phyloP scores from a whole-genome alignment of 2,329 filamentous ascomycete genomes.

The Gnomoniopsis sp. region DNA sequence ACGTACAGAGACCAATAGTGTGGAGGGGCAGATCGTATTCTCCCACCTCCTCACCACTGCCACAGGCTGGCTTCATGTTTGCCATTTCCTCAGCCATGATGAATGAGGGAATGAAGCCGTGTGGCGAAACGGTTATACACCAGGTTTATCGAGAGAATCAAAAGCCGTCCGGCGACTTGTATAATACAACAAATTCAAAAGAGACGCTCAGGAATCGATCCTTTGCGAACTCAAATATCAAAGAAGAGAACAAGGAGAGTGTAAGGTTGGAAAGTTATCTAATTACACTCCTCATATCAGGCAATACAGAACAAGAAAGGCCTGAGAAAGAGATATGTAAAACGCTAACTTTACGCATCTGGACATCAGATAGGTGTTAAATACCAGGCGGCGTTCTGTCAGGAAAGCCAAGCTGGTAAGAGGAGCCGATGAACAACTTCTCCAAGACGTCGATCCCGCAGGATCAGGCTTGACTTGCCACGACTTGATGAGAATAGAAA shows the following conservation, averaged over 20 bases:
- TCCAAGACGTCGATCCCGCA: slow-evolving; percentile 11
- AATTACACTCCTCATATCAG: not conserved
- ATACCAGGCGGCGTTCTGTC: not conserved
- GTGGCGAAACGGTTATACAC: not conserved
- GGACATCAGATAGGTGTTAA: slow-evolving; percentile 5
- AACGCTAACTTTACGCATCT: not conserved
- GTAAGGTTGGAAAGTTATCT: slow-evolving; percentile 8
- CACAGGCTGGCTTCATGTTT: slow-evolving; percentile 36
- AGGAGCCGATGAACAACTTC: slow-evolving; percentile 1
- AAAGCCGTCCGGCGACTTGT: slow-evolving; percentile 13
- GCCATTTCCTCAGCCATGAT: slow-evolving; percentile 20
- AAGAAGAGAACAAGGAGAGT: slow-evolving; percentile 17
- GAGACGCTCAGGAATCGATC: slow-evolving; percentile 13
- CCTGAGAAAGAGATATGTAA: not conserved
- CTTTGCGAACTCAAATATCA: slow-evolving; percentile 13
- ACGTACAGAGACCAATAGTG: slow-evolving; percentile 36
- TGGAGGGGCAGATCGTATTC: slow-evolving; percentile 42
- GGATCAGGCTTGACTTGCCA: slow-evolving; percentile 11
- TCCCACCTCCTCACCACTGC: slow-evolving; percentile 31
- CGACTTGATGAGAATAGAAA: slow-evolving; percentile 6
- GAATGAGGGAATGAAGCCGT: slow-evolving; percentile 1
- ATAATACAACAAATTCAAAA: slow-evolving; percentile 19
- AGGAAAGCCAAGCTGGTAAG: slow-evolving; percentile 1
- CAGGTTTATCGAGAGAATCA: not conserved
- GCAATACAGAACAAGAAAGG: not conserved